Percentiles rank a stretch among this genome's conserved stretches.
Conservation (phyloP, 1,284 basidiomycete species). For the Leccinum proximum region DNA sequence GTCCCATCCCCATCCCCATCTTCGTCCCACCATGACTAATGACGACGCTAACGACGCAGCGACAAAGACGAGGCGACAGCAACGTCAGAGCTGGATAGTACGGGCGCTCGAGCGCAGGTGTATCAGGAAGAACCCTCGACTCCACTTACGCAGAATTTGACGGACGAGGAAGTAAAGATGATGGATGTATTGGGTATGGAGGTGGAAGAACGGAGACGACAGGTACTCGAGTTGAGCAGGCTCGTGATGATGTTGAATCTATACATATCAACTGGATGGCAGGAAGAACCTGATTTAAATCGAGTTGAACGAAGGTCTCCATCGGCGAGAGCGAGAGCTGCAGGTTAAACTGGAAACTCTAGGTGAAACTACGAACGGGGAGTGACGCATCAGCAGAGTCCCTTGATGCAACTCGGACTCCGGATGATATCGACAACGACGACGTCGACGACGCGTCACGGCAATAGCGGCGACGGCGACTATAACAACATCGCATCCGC, state of each 20-base stretch:
- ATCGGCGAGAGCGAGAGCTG: constrained; percentile 77
- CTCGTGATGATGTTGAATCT: constrained; percentile 3
- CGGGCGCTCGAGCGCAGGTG: constrained; percentile 59
- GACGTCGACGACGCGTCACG: too few relatives aligned
- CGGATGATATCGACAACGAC: too few relatives aligned
- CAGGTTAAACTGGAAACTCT: constrained; percentile 74
- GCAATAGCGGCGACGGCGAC: too few relatives aligned
- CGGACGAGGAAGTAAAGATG: constrained; percentile 65
- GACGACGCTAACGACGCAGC: too few relatives aligned
- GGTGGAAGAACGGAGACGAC: constrained; percentile 72
- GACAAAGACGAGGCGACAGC: too few relatives aligned
- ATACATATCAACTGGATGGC: constrained; percentile 59
- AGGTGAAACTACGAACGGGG: constrained; percentile 62
- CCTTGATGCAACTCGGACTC: constrained; percentile 67
- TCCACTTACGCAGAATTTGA: constrained; percentile 75
- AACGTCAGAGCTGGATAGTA: constrained; percentile 51
- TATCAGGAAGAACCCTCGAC: constrained; percentile 74
- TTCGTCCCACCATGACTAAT: too few relatives aligned
- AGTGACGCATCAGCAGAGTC: constrained; percentile 58
- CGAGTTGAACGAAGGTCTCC: constrained; percentile 88
- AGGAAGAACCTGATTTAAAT: constrained; percentile 86
- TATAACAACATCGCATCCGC: too few relatives aligned
- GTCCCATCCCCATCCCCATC: too few relatives aligned
- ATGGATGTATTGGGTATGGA: constrained; percentile 76
- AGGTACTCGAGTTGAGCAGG: constrained; percentile 67